Evolutionary conservation across 495 filamentous ascomycete species (phyloP), one percentile per base, ranked within the genome.

Genomic region (Evernia prunastri): DNA sequence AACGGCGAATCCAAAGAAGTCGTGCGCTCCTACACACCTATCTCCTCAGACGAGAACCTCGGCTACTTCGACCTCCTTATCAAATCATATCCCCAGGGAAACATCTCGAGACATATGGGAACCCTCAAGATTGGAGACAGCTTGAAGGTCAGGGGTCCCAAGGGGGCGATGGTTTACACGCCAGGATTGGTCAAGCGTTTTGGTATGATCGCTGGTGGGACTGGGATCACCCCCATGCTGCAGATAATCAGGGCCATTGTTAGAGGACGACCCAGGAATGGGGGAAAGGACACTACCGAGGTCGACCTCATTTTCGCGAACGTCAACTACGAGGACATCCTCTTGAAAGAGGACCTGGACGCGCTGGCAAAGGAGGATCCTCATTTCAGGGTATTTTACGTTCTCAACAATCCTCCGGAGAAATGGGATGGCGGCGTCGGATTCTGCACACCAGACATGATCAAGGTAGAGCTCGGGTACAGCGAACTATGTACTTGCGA

Each of bases 181-280:
- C 92, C 93, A 61, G 96, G 96, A 80, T 89, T 98, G 87, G 89
- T 92, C 63, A 84, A 90, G 57, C 88, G 87, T 72, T 93, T 98
- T 61, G 94, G 94, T 69, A 98, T 98, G 94, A 90, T 98, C 71
- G 91, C 94, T 63, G 94, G 94, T 74, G 94, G 94, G 59, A 97
- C 94, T 18, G 94, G 94, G 69, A 97, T 98, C 76, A 98, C 93
- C 33, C 93, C 93, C 45, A 98, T 98, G 93, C 81, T 96, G 65
- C 93, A 98, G 81, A 85, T 98, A 65, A 86, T 96, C 69, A 84
- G 89, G 68, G 94, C 94, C 49, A 91, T 98, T 65, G 83, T 96
- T 66, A 82, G 92, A 70, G 90, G 90, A 64, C 83, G 92, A 71
- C 81, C 82, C 61, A 77, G 79, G 64, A 79, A 82, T 67, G 79